These are phyloP conservation scores for Carex pumila DNA, from an alignment of 176 grass and related monocot genomes.

Conservation along the genomic window DNA sequence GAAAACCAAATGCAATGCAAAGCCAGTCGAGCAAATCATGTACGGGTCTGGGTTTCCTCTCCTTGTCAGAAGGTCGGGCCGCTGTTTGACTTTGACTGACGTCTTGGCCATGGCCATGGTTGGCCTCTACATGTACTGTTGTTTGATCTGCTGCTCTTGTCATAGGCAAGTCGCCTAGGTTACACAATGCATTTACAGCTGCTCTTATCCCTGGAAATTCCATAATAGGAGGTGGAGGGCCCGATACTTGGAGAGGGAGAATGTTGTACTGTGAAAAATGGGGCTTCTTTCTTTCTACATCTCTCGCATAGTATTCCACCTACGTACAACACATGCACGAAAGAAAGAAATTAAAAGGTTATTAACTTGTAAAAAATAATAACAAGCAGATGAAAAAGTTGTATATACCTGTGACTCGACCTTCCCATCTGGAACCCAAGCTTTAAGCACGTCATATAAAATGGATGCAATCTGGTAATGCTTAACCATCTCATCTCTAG, in stretches of 20 bases:
- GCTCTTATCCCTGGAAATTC: conserved; percentile 88
- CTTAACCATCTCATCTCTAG: conserved; percentile 71
- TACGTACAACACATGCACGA: background rate
- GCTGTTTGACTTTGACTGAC: conserved; percentile 16
- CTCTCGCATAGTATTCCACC: conserved; percentile 42
- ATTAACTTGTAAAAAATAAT: background rate
- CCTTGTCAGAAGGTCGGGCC: background rate
- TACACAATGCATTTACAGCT: conserved; percentile 48
- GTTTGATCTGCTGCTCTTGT: conserved; percentile 24
- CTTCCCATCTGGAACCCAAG: conserved; percentile 34
- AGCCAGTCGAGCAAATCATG: conserved; percentile 93
- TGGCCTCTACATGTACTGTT: background rate
- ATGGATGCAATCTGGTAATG: conserved; percentile 69
- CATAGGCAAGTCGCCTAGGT: conserved; percentile 26
- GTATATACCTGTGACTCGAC: conserved; percentile 41
- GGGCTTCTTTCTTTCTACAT: conserved; percentile 58
- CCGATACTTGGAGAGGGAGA: conserved; percentile 79
- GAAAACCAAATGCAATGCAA: conserved; percentile 75
- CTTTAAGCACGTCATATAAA: conserved; percentile 78
- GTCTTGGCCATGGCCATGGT: background rate
- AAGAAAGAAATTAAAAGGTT: background rate
- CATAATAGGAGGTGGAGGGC: conserved; percentile 53
- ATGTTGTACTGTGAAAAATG: conserved; percentile 82
- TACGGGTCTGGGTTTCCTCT: background rate
- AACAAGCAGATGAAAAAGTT: background rate